Evolutionary conservation across 371 early-diverging fungal genomes (phyloP).

Genomic region (Syncephalastrum contaminatum): DNA sequence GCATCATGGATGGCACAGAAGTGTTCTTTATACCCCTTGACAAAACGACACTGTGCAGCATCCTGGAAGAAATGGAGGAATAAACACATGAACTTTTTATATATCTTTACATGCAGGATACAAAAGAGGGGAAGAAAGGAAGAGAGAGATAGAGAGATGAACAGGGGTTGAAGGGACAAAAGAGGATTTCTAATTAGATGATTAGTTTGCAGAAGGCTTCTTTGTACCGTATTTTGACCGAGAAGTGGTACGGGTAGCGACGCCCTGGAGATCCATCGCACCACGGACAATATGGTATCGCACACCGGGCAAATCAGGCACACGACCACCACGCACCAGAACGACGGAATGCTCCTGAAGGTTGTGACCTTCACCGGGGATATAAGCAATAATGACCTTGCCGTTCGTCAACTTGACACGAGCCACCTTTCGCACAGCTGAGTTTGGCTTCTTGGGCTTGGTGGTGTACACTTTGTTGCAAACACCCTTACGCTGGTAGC

Average conservation of each 20-base stretch:
- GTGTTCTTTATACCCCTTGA: constrained; percentile 81
- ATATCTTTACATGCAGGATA: neutral
- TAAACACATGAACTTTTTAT: neutral
- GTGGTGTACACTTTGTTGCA: constrained; percentile 94
- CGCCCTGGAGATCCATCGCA: constrained; percentile 93
- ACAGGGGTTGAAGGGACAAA: too few relatives aligned
- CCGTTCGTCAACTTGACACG: constrained; percentile 87
- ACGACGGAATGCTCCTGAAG: constrained; percentile 97
- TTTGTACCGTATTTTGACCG: constrained; percentile 95
- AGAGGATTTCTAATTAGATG: too few relatives aligned
- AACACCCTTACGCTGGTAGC: constrained; percentile 91
- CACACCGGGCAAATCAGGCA: constrained; percentile 97
- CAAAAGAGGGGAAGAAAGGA: neutral
- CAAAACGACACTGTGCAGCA: constrained; percentile 52
- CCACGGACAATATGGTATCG: constrained; percentile 93
- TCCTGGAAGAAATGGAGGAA: constrained; percentile 57
- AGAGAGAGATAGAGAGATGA: too few relatives aligned
- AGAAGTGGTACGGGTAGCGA: constrained; percentile 79
- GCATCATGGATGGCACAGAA: constrained; percentile 75
- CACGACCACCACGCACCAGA: constrained; percentile 91
- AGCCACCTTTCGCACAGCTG: constrained; percentile 86
- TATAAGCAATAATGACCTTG: constrained; percentile 88
- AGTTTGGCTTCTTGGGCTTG: constrained; percentile 93
- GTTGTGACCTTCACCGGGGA: constrained; percentile 98
- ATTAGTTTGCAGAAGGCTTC: constrained; percentile 12